These are phyloP conservation scores for Thalassiosira allenii DNA, from an alignment of 352 stramenopile species.

Conservation along the genomic window DNA sequence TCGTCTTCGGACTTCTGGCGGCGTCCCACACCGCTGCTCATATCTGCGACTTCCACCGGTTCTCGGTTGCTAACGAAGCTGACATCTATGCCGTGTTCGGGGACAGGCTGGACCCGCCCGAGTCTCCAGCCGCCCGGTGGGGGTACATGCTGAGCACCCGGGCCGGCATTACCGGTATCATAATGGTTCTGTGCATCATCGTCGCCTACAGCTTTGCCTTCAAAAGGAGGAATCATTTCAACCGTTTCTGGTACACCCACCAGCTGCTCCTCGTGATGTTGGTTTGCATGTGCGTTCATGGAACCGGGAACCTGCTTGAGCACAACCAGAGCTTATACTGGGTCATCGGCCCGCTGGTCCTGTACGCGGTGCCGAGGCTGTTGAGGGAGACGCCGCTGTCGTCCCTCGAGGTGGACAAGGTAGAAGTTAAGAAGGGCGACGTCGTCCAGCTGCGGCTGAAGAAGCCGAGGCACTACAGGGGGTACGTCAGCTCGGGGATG, in stretches of 20 bases:
- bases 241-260: conserved; percentile 41
- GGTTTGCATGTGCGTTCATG: conserved; percentile 44
- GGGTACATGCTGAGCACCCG: not conserved
- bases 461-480: conserved; percentile 19
- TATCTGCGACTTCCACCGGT: conserved; percentile 45
- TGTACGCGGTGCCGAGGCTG: conserved; percentile 30
- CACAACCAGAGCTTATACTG: conserved; percentile 47
- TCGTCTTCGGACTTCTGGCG: conserved; percentile 24
- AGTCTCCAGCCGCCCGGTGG: conserved; percentile 9
- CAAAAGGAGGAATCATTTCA: conserved; percentile 25
- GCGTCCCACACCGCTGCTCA: conserved; percentile 35
- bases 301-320: conserved; percentile 36
- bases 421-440: conserved; percentile 28
- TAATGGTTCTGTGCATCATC: conserved; percentile 43
- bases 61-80: conserved; percentile 20
- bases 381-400: conserved; percentile 31
- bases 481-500: conserved; percentile 61
- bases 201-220: conserved; percentile 34
- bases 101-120: conserved; percentile 6
- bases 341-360: conserved; percentile 37
- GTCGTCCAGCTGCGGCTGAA: conserved; percentile 28
- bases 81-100: conserved; percentile 40
- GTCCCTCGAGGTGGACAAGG: conserved; percentile 8
- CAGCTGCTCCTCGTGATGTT: conserved; percentile 50
- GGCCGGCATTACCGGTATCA: conserved; percentile 45